phyloP scores from a whole-genome alignment of 768 basidiomycete species.

The Mycena pura region DNA sequence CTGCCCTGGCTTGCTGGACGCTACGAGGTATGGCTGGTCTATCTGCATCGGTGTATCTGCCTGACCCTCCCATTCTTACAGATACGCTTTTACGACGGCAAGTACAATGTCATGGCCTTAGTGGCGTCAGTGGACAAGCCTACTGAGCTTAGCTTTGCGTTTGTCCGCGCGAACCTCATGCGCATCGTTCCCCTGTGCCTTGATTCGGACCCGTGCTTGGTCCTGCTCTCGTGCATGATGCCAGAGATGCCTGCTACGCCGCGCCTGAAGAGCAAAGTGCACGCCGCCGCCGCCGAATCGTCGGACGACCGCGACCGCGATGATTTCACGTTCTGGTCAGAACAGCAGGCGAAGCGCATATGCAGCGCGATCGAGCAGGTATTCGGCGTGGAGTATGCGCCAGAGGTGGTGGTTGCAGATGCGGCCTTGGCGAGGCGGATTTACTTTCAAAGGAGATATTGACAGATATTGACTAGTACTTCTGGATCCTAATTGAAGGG shows the following conservation, averaged over 20 bases:
- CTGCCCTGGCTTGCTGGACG: constrained; percentile 86
- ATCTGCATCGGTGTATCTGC: neutral
- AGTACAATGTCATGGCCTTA: constrained; percentile 92
- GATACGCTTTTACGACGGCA: constrained; percentile 94
- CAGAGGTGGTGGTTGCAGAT: constrained; percentile 91
- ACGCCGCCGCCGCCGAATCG: constrained; percentile 32
- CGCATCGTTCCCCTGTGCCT: constrained; percentile 86
- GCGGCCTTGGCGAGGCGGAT: constrained; percentile 83
- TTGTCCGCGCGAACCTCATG: constrained; percentile 70
- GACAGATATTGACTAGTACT: constrained; percentile 51
- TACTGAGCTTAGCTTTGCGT: constrained; percentile 61
- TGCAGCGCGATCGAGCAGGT: constrained; percentile 77
- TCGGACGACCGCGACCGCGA: constrained; percentile 72
- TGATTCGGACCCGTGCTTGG: constrained; percentile 82
- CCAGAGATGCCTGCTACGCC: constrained; percentile 31
- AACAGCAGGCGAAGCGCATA: constrained; percentile 89
- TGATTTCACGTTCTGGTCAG: constrained; percentile 95
- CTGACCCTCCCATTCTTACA: constrained; percentile 31
- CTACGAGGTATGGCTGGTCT: constrained; percentile 72
- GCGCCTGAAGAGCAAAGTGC: constrained; percentile 9
- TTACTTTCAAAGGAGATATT: constrained; percentile 78
- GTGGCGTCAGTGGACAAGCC: constrained; percentile 86
- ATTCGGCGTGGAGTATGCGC: constrained; percentile 88
- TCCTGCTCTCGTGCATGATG: constrained; percentile 72
- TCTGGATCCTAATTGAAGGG: neutral